Percentiles rank a stretch among this genome's conserved stretches.
Evolutionary conservation across 768 basidiomycete genomes (phyloP).

Genomic region (Mrakia gelida): DNA sequence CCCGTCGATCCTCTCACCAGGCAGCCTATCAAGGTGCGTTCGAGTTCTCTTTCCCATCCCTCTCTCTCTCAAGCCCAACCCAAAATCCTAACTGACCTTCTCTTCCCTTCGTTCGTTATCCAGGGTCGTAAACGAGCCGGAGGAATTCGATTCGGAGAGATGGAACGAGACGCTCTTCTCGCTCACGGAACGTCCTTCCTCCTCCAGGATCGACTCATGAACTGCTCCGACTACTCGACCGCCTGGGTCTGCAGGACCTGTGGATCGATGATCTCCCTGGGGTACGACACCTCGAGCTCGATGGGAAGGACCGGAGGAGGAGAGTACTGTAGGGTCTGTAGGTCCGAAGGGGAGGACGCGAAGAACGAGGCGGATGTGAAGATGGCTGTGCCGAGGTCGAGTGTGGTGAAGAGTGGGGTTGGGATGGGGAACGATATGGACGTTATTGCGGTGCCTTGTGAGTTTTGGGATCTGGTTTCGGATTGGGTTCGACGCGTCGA

Average conservation of each 20-base stretch:
- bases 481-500: not conserved
- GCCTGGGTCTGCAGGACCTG: constrained; percentile 98
- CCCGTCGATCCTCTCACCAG: constrained; percentile 92
- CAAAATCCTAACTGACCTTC: constrained; percentile 2
- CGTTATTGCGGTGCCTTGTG: constrained; percentile 86
- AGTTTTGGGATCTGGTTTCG: not conserved
- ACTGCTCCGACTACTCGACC: constrained; percentile 98
- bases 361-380: constrained; percentile 61
- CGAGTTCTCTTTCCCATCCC: constrained; percentile 11
- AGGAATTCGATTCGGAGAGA: constrained; percentile 98
- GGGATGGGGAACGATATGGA: constrained; percentile 59
- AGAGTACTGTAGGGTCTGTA: constrained; percentile 94
- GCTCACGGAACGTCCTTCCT: constrained; percentile 98
- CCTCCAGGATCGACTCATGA: constrained; percentile 97
- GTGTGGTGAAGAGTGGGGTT: constrained; percentile 59
- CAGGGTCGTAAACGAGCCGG: constrained; percentile 97
- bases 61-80: not conserved
- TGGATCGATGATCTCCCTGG: constrained; percentile 90
- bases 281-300: constrained; percentile 74
- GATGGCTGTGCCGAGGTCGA: constrained; percentile 61
- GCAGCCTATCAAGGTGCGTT: constrained; percentile 87
- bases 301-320: constrained; percentile 58
- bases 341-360: constrained; percentile 60
- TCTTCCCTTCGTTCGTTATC: constrained; percentile 15
- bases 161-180: constrained; percentile 98